Evolutionary conservation across 148 eudicot genomes (phyloP).

Genomic region (Rhododendron ovatum): DNA sequence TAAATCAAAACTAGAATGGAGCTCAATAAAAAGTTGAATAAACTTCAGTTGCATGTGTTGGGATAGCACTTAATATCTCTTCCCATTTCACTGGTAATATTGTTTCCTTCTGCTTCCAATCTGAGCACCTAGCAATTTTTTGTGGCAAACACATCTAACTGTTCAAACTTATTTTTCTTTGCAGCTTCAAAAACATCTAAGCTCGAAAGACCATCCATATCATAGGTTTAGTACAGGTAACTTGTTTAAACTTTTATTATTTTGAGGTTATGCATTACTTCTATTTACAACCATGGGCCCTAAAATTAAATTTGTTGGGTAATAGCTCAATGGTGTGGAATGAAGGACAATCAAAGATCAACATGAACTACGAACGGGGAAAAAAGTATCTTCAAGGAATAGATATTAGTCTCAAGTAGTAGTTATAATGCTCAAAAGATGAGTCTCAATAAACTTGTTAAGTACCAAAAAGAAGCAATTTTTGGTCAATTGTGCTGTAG

Average conservation of each 20-base stretch:
- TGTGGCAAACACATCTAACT: neutral
- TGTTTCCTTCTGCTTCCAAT: neutral
- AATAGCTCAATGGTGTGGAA: neutral
- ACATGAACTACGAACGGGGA: neutral
- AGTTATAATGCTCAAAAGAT: neutral
- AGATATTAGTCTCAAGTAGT: neutral
- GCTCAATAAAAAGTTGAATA: neutral
- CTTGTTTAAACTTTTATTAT: neutral
- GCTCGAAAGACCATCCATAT: neutral
- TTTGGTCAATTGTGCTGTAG: neutral
- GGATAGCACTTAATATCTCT: neutral
- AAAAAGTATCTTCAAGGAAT: neutral
- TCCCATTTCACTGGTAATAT: neutral
- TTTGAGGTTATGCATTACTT: neutral
- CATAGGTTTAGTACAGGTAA: neutral
- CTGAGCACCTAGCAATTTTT: neutral
- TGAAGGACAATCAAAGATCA: neutral
- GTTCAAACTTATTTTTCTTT: neutral
- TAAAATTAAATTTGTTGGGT: neutral
- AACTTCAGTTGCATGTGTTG: neutral
- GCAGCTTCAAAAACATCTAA: neutral
- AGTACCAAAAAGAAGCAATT: neutral
- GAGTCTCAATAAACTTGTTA: neutral
- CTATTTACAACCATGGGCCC: neutral
- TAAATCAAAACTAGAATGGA: neutral